Percentiles rank a stretch among this genome's conserved stretches.
Evolutionary conservation across 192 early-diverging fungal species (phyloP).

Genomic region (Oehlia diaphana): DNA sequence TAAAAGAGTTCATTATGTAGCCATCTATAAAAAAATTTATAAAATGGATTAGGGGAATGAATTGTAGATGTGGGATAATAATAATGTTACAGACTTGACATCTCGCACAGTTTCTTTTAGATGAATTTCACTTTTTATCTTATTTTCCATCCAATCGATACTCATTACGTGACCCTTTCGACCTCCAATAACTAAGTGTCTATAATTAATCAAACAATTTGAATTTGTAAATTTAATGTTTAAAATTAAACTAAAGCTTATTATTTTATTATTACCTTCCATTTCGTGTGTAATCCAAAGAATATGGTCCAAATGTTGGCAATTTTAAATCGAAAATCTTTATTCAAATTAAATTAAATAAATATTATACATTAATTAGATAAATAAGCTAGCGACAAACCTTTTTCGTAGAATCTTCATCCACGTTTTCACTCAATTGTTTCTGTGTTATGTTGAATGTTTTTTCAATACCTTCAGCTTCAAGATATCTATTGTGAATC

Average conservation of each 20-base stretch:
- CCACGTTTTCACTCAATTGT: slow-evolving; percentile 64
- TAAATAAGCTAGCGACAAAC: slow-evolving; percentile 28
- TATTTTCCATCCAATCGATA: slow-evolving; percentile 88
- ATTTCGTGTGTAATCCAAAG: slow-evolving; percentile 88
- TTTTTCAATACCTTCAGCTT: slow-evolving; percentile 87
- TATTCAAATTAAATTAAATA: too few relatives aligned
- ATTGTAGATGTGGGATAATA: background rate
- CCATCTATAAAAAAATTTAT: slow-evolving; percentile 57
- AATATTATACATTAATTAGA: background rate
- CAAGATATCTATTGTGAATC: slow-evolving; percentile 72
- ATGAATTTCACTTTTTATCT: slow-evolving; percentile 77
- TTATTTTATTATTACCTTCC: slow-evolving; percentile 42
- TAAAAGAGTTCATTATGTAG: slow-evolving; percentile 94
- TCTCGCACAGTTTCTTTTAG: slow-evolving; percentile 88
- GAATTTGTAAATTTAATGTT: background rate
- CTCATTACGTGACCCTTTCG: slow-evolving; percentile 85
- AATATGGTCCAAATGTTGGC: slow-evolving; percentile 82
- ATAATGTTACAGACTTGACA: slow-evolving; percentile 60
- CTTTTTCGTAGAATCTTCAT: slow-evolving; percentile 73
- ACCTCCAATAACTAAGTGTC: slow-evolving; percentile 72
- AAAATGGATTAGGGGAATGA: background rate
- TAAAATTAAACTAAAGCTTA: slow-evolving; percentile 5
- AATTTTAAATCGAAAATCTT: slow-evolving; percentile 79
- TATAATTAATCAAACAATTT: slow-evolving; percentile 1
- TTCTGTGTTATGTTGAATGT: slow-evolving; percentile 85